These are phyloP conservation scores for Larix kaempferi DNA, from an alignment of 75 land plant genomes.

Conservation along the genomic window DNA sequence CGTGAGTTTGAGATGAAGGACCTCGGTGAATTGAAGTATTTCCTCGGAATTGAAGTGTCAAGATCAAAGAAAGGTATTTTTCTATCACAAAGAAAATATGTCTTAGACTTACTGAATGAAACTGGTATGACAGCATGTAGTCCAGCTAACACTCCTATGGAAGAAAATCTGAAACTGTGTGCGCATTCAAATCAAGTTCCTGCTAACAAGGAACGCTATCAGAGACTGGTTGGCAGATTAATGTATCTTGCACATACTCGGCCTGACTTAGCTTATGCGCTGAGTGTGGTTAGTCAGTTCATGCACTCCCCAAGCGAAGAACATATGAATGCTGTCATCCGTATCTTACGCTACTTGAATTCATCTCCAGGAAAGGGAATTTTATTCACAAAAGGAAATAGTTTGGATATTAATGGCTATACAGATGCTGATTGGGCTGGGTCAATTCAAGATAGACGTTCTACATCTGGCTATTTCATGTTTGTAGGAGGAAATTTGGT, in stretches of 20 bases:
- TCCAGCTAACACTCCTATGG: not conserved
- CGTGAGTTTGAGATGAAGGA: not conserved
- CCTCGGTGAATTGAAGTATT: not conserved
- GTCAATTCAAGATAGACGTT: no score
- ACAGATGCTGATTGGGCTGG: no score
- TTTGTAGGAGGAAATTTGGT: no score
- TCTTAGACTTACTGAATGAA: not conserved
- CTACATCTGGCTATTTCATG: no score
- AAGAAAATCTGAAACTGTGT: not conserved
- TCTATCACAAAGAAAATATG: not conserved
- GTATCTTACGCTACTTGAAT: conserved; percentile 19
- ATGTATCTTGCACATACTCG: conserved; percentile 23
- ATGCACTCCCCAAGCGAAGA: conserved; percentile 24
- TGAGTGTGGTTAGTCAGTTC: conserved; percentile 22
- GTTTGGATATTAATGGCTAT: not conserved
- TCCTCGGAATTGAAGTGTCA: not conserved
- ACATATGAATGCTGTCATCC: conserved; percentile 14
- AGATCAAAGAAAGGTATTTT: not conserved
- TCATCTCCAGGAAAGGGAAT: conserved; percentile 11
- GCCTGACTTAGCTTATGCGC: conserved; percentile 18
- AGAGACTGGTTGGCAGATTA: conserved; percentile 17
- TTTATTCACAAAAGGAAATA: conserved; percentile 5
- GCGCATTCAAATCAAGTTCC: not conserved
- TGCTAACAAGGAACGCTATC: conserved; percentile 10
- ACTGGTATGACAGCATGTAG: not conserved